Evolutionary conservation across 768 basidiomycete genomes (phyloP).

Genomic region (Filobasidium floriforme): DNA sequence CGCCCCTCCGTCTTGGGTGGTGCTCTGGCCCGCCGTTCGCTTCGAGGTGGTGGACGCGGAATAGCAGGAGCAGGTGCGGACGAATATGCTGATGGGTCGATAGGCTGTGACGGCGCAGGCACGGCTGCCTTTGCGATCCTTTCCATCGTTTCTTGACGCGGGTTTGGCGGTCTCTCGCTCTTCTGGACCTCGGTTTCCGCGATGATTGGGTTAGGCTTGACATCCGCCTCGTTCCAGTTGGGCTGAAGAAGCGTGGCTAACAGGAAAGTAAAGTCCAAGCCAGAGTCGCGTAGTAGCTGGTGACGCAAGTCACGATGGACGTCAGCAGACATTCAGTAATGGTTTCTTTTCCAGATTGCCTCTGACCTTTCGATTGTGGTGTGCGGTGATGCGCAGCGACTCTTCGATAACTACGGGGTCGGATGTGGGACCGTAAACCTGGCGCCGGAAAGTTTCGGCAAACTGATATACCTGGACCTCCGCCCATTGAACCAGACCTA

Average conservation of each 20-base stretch:
- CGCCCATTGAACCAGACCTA: constrained; percentile 93
- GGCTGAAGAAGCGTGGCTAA: constrained; percentile 52
- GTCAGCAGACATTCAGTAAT: not conserved
- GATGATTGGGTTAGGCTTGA: constrained; percentile 20
- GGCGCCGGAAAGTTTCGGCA: constrained; percentile 75
- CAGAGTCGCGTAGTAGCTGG: constrained; percentile 81
- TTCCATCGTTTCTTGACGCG: not conserved
- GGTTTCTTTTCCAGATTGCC: not conserved
- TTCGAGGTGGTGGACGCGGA: constrained; percentile 1
- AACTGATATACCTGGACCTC: constrained; percentile 75
- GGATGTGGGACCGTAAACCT: constrained; percentile 79
- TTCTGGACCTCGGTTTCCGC: constrained; percentile 3
- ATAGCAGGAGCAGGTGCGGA: not conserved
- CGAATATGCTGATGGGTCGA: not conserved
- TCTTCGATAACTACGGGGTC: constrained; percentile 66
- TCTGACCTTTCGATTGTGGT: constrained; percentile 74
- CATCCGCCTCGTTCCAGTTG: constrained; percentile 19
- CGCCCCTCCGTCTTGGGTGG: not conserved
- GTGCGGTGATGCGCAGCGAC: constrained; percentile 64
- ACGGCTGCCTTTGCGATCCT: not conserved
- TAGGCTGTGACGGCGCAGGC: not conserved
- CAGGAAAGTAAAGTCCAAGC: constrained; percentile 88
- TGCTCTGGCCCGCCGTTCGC: not conserved
- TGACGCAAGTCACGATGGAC: not conserved
- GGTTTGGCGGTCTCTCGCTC: not conserved